Base-by-base conservation (phyloP, 192 early-diverging fungal genomes). In the Linnemannia schmuckeri region DNA sequence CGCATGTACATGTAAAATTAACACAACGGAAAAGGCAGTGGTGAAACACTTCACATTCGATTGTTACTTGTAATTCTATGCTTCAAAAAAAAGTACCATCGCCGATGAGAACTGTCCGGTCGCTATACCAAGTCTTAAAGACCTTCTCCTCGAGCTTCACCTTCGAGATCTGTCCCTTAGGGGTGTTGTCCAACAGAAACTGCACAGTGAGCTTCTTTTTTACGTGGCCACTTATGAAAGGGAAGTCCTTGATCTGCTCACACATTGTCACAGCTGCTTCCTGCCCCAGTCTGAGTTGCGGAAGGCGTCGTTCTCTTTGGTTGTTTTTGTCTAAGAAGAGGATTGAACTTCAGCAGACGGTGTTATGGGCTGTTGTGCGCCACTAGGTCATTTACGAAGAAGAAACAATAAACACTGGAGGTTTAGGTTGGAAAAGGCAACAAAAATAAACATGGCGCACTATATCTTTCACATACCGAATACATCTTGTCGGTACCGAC, bases 61-160 rank as follows among this genome's bases (percentile, higher is more conserved):
- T 37, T 37, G 37, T 37, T 37, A 37, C 37, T 37, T 37, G 37
- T 37, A 37, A 37, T 1, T 37, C 37, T 37, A 37, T 37, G 37
- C 37, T 37, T 37, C 37, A 37, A 37, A 37, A 37, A 37, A 37
- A 37, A 37, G 55, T 74, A 78, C 82, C 82, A 79, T 85, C 74
- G 1, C 83, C 78, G 0, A 79, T 17, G 0, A 85, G 74, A 9
- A 78, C 76, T 1, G 66, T 78, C 0, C 77, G 61, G 0, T 63
- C 72, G 55, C 20, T n/a, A 20, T 85, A 70, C 83, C 83, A 85
- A 3, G 83, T 79, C 0, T 61, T 22, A 66, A 85, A 85, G 15
- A 79, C 74, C 41, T 85, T 79, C 15, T 85, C 83, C 13, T 85
- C 83, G 4, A 76, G 40, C 78, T 55, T 76, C 27, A 79, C 83